A percentile compares a stretch with the other conserved stretches of the same genome.
Evolutionary conservation across 345 rosid genomes (phyloP).

Genomic region (Camelina neglecta): DNA sequence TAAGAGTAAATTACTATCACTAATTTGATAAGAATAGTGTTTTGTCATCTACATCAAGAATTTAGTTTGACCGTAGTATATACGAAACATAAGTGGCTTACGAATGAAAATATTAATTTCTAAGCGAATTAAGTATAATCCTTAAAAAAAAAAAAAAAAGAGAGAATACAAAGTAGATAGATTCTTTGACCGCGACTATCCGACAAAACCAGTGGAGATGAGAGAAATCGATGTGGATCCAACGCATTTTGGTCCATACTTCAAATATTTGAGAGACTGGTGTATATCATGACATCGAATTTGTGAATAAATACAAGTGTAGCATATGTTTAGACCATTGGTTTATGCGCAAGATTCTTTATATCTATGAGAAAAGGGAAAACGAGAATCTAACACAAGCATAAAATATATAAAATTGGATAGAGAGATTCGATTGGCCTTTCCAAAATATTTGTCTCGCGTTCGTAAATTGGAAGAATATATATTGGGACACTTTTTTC

Average conservation of each 20-base stretch:
- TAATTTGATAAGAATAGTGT: not conserved
- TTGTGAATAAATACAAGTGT: not conserved
- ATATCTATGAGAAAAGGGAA: not conserved
- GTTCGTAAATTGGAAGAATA: slow-evolving; percentile 41
- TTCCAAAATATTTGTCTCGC: slow-evolving; percentile 41
- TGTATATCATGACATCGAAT: slow-evolving; percentile 22
- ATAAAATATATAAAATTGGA: not conserved
- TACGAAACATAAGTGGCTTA: not conserved
- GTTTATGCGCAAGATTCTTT: slow-evolving; percentile 30
- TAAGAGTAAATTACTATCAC: not conserved
- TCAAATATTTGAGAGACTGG: slow-evolving; percentile 23
- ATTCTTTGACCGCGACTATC: slow-evolving; percentile 46
- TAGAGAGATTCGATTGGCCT: slow-evolving; percentile 40
- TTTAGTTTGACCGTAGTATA: slow-evolving; percentile 1
- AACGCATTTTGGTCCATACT: slow-evolving; percentile 28
- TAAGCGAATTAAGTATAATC: not conserved
- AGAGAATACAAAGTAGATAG: slow-evolving; percentile 29
- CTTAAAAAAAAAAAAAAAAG: not conserved
- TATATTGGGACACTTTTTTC: slow-evolving; percentile 21
- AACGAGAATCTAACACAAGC: slow-evolving; percentile 29
- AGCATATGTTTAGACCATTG: slow-evolving; percentile 1
- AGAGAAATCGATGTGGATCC: slow-evolving; percentile 53
- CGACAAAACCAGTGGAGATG: slow-evolving; percentile 57
- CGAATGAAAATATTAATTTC: not conserved
- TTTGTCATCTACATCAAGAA: slow-evolving; percentile 11